Evolutionary conservation across 78 protist species (phyloP).

Genomic region (Chrysochromulina tobinii): DNA sequence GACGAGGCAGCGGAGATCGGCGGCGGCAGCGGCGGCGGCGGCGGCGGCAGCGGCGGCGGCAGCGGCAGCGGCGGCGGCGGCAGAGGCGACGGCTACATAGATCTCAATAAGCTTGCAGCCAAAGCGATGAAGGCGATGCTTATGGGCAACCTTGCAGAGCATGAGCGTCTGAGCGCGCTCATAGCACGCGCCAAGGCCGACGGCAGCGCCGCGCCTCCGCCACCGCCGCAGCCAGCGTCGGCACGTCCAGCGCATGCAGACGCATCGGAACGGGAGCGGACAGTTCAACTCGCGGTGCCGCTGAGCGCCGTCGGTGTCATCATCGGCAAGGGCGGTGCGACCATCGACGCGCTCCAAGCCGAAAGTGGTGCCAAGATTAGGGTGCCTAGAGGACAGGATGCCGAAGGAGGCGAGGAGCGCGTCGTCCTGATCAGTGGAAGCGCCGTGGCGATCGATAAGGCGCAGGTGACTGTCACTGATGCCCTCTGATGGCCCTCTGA

Average conservation of each 20-base stretch:
- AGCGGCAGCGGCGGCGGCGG: neutral
- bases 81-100: neutral
- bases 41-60: neutral
- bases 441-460: neutral
- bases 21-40: neutral
- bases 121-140: neutral
- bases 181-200: neutral
- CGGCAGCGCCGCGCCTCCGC: neutral
- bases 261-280: neutral
- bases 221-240: neutral
- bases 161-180: neutral
- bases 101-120: neutral
- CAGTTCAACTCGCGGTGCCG: neutral
- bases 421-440: neutral
- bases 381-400: neutral
- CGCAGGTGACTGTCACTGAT: neutral
- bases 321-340: constrained; percentile 16
- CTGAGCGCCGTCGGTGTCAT: neutral
- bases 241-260: neutral
- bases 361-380: neutral
- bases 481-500: too few relatives aligned
- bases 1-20: neutral
- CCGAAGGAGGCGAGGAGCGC: too few relatives aligned
- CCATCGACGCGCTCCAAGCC: neutral
- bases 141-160: neutral